These are phyloP conservation scores for Trichoderma guizhouense DNA, from an alignment of 2,329 filamentous ascomycete species.

Conservation along the genomic window DNA sequence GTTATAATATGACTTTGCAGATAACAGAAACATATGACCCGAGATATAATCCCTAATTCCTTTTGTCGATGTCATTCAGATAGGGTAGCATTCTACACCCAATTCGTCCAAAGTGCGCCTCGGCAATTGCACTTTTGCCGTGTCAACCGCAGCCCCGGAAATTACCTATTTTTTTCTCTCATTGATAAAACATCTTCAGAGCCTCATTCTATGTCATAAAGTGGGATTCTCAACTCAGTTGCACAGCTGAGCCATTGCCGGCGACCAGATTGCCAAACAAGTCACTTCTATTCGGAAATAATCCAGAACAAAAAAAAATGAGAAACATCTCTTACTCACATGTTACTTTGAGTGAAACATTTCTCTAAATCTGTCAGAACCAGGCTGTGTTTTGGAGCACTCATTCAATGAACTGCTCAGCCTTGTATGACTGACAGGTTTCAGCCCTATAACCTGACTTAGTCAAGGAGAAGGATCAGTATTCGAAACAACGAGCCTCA, in stretches of 20 bases:
- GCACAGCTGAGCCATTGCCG: background rate
- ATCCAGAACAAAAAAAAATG: background rate
- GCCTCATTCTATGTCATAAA: background rate
- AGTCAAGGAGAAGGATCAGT: background rate
- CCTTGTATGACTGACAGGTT: conserved; percentile 1
- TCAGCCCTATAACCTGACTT: background rate
- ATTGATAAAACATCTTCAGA: background rate
- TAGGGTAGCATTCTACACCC: background rate
- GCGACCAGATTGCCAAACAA: background rate
- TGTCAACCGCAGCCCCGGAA: background rate
- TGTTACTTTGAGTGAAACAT: background rate
- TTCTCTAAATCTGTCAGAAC: background rate
- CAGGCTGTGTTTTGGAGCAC: background rate
- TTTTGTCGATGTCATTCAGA: background rate
- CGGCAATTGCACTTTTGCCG: background rate
- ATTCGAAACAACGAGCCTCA: background rate
- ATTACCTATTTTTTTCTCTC: background rate
- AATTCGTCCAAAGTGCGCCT: background rate
- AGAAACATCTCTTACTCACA: background rate
- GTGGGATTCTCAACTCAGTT: background rate
- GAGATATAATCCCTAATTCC: background rate
- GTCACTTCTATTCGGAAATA: background rate
- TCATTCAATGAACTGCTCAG: background rate
- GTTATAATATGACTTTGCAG: background rate
- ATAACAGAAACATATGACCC: background rate